These are phyloP conservation scores for Nadsonia starkeyi-henricii DNA, from an alignment of 1,139 yeast genomes.

Conservation along the genomic window DNA sequence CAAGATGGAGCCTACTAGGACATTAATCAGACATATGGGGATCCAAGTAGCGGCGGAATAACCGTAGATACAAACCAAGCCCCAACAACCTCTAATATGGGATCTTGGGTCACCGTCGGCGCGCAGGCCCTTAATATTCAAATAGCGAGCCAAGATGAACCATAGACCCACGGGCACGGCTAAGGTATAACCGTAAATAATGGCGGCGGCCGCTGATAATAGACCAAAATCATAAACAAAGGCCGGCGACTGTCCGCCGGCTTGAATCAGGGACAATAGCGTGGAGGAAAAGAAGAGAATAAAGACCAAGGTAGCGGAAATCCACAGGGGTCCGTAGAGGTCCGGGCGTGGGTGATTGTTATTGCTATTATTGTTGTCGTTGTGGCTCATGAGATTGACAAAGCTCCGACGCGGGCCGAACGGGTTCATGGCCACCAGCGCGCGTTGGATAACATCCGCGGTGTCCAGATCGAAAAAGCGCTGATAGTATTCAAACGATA, in stretches of 20 bases:
- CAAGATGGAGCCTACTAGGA: constrained; percentile 25
- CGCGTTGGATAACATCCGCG: constrained; percentile 32
- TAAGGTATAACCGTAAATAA: constrained; percentile 62
- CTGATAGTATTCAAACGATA: constrained; percentile 43
- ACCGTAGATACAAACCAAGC: constrained; percentile 52
- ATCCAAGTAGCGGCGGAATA: constrained; percentile 70
- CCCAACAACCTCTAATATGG: constrained; percentile 25
- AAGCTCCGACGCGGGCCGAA: constrained; percentile 14
- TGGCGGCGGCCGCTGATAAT: constrained; percentile 48
- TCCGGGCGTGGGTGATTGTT: constrained; percentile 29
- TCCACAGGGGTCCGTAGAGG: constrained; percentile 75
- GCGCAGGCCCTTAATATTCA: constrained; percentile 15
- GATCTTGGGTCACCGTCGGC: constrained; percentile 12
- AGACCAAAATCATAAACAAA: constrained; percentile 49
- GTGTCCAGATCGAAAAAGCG: constrained; percentile 54
- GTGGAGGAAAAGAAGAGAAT: constrained; percentile 64
- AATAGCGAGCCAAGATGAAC: constrained; percentile 30
- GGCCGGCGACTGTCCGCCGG: constrained; percentile 28
- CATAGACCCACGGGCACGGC: constrained; percentile 44
- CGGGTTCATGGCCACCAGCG: constrained; percentile 25
- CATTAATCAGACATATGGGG: constrained; percentile 52
- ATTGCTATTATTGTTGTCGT: constrained; percentile 25
- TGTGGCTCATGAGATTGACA: constrained; percentile 16
- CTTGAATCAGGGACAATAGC: constrained; percentile 36
- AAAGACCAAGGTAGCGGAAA: constrained; percentile 63